Evolutionary conservation across 2,329 filamentous ascomycete genomes (phyloP).

Genomic region (Aurifilum marmelostoma): DNA sequence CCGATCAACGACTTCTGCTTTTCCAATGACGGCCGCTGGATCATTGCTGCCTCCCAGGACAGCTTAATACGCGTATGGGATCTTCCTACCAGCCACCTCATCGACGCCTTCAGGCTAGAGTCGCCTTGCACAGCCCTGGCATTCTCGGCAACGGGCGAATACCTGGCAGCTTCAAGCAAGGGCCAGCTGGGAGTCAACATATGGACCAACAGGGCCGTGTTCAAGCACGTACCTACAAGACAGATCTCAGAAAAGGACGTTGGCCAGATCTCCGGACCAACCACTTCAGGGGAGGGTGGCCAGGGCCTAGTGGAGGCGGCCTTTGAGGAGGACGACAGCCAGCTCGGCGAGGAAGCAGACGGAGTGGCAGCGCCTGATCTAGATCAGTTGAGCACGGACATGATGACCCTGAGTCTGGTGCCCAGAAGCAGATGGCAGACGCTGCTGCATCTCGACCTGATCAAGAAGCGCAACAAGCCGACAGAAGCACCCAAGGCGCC

Average conservation of each 20-base stretch:
- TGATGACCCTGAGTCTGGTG: slow-evolving; percentile 87
- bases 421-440: slow-evolving; percentile 95
- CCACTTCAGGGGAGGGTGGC: slow-evolving; percentile 81
- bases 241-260: slow-evolving; percentile 82
- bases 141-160: slow-evolving; percentile 90
- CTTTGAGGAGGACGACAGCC: slow-evolving; percentile 57
- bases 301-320: slow-evolving; percentile 76
- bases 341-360: slow-evolving; percentile 55
- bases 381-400: slow-evolving; percentile 79
- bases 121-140: slow-evolving; percentile 81
- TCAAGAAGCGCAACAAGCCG: slow-evolving; percentile 92
- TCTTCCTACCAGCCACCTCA: slow-evolving; percentile 90
- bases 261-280: slow-evolving; percentile 66
- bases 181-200: slow-evolving; percentile 86
- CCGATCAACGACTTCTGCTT: slow-evolving; percentile 83
- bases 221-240: slow-evolving; percentile 83
- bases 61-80: slow-evolving; percentile 88
- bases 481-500: slow-evolving; percentile 88
- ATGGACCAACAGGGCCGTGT: slow-evolving; percentile 93
- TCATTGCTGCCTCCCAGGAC: slow-evolving; percentile 84
- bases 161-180: slow-evolving; percentile 85
- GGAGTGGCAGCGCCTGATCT: slow-evolving; percentile 58
- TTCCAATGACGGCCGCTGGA: slow-evolving; percentile 91
- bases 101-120: slow-evolving; percentile 84
- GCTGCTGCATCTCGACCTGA: slow-evolving; percentile 86